Base-by-base conservation (phyloP, 2,329 filamentous ascomycete genomes). In the Ceratocystis harringtonii region DNA sequence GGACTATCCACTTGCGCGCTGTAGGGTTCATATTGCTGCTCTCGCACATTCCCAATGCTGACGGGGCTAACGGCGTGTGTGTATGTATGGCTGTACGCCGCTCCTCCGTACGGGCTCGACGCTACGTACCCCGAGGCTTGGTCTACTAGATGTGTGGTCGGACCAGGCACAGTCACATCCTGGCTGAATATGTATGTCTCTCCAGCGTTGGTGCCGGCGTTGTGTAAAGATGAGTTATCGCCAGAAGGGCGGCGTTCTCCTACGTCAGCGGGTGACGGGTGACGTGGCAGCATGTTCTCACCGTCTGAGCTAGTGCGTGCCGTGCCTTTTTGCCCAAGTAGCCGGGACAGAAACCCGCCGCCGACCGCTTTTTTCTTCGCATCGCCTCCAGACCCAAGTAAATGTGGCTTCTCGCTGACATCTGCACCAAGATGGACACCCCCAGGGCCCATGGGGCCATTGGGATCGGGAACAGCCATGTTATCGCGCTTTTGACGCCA, bases 401-500 rank as follows among this genome's bases (percentile, higher is more conserved):
- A 63, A 44, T 19, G 64, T 66, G 75, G 77, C 61, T 43, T 61
- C 41, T 17, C 62, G 58, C 15, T 48, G 15, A 12, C 32, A 28
- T 5, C 61, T 32, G 63, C 28, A 36, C 32, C 43, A 19, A 10
- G 58, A 50, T 43, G 64, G 41, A 52, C 28, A 43, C 65, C 65
- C 1, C 63, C 65, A 17, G 64, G 63, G 57, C 62, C 64, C 25
- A 63, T 64, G 44, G 67, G 65, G 7, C 63, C 62, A 17, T 68
- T 36, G 8, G 62, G 36, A 36, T 58, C 75, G 86, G 15, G 87
- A 86, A 72, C 82, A 88, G 65, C 50, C 30, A 63, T 65, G 7
- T 60, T 66, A 52, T 65, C 32, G 64, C 83, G 83, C 78, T 88
- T 89, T 76, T 89, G 86, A 71, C 85, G 86, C 76, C 85, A 84